A percentile compares a stretch with the other conserved stretches of the same genome.
Conservation (phyloP, 495 filamentous ascomycete species). For the Annulohypoxylon nitens region DNA sequence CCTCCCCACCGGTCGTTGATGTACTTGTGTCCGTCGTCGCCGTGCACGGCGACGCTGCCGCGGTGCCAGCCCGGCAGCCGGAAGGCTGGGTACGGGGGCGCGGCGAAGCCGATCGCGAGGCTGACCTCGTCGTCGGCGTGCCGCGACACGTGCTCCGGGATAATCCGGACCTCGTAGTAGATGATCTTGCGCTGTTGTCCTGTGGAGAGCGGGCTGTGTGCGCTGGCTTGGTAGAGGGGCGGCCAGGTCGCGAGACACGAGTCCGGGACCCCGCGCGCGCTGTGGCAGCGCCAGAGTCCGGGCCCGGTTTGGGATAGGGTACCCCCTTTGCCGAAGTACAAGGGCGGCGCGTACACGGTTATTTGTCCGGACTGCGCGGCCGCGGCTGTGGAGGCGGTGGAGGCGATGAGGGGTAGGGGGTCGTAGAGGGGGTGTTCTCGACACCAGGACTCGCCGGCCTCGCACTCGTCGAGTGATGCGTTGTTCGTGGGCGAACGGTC, state of each 20-base stretch:
- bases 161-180: slow-evolving; percentile 83
- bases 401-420: slow-evolving; percentile 66
- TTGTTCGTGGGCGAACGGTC: slow-evolving; percentile 79
- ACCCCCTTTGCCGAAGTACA: slow-evolving; percentile 36
- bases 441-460: slow-evolving; percentile 81
- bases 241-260: slow-evolving; percentile 73
- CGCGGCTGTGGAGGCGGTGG: slow-evolving; percentile 38
- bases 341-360: slow-evolving; percentile 52
- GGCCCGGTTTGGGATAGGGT: slow-evolving; percentile 49
- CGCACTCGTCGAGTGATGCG: slow-evolving; percentile 75
- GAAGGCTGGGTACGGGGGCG: slow-evolving; percentile 87
- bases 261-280: slow-evolving; percentile 57
- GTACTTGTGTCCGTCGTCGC: slow-evolving; percentile 89
- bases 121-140: slow-evolving; percentile 64
- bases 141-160: slow-evolving; percentile 43
- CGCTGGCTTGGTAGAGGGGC: slow-evolving; percentile 78
- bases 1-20: slow-evolving; percentile 90
- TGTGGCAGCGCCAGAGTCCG: slow-evolving; percentile 61
- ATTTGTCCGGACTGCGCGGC: slow-evolving; percentile 49
- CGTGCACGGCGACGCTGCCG: slow-evolving; percentile 85
- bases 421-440: slow-evolving; percentile 69
- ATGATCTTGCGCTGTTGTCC: slow-evolving; percentile 68
- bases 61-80: slow-evolving; percentile 93
- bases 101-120: slow-evolving; percentile 81
- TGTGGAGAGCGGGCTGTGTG: slow-evolving; percentile 74